Percentiles rank a stretch among this genome's conserved stretches.
Evolutionary conservation across 2,329 filamentous ascomycete genomes (phyloP).

Genomic region (Chrysoporthe puriensis): DNA sequence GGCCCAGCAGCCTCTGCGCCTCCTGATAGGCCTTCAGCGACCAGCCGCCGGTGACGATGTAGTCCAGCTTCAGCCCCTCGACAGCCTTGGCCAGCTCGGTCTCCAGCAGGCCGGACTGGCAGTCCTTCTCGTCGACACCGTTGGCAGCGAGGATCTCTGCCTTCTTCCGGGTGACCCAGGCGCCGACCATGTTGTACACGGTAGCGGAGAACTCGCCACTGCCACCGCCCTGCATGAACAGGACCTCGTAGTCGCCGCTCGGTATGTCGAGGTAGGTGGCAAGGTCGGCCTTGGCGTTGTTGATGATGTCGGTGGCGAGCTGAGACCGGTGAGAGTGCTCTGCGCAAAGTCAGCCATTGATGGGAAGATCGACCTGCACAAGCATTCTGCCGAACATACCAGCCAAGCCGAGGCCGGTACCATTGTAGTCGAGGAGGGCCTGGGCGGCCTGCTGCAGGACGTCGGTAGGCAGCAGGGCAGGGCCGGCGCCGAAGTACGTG

Average conservation of each 20-base stretch:
- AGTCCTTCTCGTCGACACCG: slow-evolving; percentile 50
- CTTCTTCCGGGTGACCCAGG: slow-evolving; percentile 77
- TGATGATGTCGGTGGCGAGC: slow-evolving; percentile 77
- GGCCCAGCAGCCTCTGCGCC: slow-evolving; percentile 74
- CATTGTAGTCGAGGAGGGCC: slow-evolving; percentile 80
- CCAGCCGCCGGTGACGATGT: slow-evolving; percentile 89
- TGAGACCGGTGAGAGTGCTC: slow-evolving; percentile 89
- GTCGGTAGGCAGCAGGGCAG: slow-evolving; percentile 79
- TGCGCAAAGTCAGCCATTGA: slow-evolving; percentile 43
- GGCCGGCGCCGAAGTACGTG: slow-evolving; percentile 88
- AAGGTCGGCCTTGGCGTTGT: slow-evolving; percentile 76
- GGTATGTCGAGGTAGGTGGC: slow-evolving; percentile 78
- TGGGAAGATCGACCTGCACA: too few species aligned
- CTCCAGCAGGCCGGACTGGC: slow-evolving; percentile 60
- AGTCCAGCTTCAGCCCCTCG: slow-evolving; percentile 79
- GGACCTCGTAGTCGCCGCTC: slow-evolving; percentile 76
- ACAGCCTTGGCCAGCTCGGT: slow-evolving; percentile 67
- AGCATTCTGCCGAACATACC: too few species aligned
- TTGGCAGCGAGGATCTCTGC: slow-evolving; percentile 61
- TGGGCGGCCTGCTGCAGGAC: slow-evolving; percentile 78
- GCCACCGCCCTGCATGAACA: slow-evolving; percentile 88
- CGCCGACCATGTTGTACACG: slow-evolving; percentile 80
- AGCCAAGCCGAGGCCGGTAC: slow-evolving; percentile 75
- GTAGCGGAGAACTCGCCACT: slow-evolving; percentile 83
- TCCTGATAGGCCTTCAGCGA: slow-evolving; percentile 88